Evolutionary conservation across 129 eudicot genomes (phyloP).

Genomic region (Lactuca saligna): DNA sequence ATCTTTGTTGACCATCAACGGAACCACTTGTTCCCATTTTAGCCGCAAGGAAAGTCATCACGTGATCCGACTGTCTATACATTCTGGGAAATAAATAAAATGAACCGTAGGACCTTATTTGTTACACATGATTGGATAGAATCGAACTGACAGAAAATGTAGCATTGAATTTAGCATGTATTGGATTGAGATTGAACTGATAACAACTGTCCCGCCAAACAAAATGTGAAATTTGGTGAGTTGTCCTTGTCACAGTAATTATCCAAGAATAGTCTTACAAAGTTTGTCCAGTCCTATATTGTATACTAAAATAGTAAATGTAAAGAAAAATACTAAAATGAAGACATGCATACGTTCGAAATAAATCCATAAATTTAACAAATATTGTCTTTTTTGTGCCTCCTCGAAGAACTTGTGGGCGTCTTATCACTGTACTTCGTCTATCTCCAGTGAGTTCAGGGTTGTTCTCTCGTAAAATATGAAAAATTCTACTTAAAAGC

Average conservation of each 20-base stretch:
- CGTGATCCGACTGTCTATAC: slow-evolving; percentile 91
- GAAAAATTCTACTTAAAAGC: slow-evolving; percentile 74
- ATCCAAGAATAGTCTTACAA: not conserved
- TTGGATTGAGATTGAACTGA: not conserved
- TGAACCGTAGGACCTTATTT: not conserved
- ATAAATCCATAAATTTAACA: slow-evolving; percentile 83
- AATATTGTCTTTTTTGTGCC: slow-evolving; percentile 78
- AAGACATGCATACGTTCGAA: slow-evolving; percentile 53
- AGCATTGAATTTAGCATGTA: not conserved
- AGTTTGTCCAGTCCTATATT: not conserved
- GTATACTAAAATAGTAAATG: too few species aligned
- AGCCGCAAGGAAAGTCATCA: slow-evolving; percentile 73
- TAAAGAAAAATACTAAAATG: not conserved
- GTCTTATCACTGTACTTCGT: slow-evolving; percentile 75
- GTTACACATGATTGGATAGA: too few species aligned
- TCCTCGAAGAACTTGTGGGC: slow-evolving; percentile 84
- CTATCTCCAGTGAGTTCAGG: slow-evolving; percentile 82
- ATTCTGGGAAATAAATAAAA: slow-evolving; percentile 37
- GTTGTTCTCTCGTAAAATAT: slow-evolving; percentile 72
- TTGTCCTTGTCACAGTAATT: not conserved
- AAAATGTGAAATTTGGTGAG: not conserved
- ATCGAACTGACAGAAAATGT: too few species aligned
- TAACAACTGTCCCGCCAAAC: not conserved
- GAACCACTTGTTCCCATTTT: slow-evolving; percentile 90
- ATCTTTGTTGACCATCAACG: slow-evolving; percentile 75